Evolutionary conservation across 106 monocot species (phyloP), one percentile per base, ranked within the genome.

Genomic region (Dendrobium chrysotoxum): DNA sequence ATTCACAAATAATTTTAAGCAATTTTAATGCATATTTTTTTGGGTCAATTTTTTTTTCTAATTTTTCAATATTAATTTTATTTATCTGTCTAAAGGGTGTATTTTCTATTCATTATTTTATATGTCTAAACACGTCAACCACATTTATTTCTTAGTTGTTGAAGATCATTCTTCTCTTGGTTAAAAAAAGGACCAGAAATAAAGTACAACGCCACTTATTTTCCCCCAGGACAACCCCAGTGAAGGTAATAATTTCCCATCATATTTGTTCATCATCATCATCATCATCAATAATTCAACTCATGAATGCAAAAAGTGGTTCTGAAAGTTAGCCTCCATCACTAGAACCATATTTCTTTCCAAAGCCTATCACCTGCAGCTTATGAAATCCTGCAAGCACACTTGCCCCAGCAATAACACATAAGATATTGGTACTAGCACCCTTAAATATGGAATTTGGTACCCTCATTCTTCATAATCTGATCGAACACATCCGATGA

Each of bases 271-370:
- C 23, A 44, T 80, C 68, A 68, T 80, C 80, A 70, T 80, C 68
- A 70, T 71, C 23, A 44, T 80, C 68, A 45, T 80, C 80, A 70
- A 40, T 31, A 25, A 58, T 7, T 16, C 28, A 15, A 25, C 77
- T 50, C 68, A 80, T 12, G 13, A 71, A 71, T 21, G 5, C 21
- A 65, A 17, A 18, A 21, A 25, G 0, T 3, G 3, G 35, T 35
- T 35, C 0, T 35, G 35, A 35, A 13, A 31, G 1, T 71, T 71
- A 71, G 71, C 71, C 71, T 28, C 71, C 71, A 13, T 68, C 80
- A 4, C 80, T 45, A 1, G 80, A 80, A 25, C 80, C 80, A 21
- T 80, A 80, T 41, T 80, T 80, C 80, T 80, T 80, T 40, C 80
- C 80, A 44, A 80, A 61, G 68, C 68, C 30, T 44, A 80, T 15